These are phyloP conservation scores for Chloromonas sp. DNA, from an alignment of 163 green algal genomes.

Conservation along the genomic window DNA sequence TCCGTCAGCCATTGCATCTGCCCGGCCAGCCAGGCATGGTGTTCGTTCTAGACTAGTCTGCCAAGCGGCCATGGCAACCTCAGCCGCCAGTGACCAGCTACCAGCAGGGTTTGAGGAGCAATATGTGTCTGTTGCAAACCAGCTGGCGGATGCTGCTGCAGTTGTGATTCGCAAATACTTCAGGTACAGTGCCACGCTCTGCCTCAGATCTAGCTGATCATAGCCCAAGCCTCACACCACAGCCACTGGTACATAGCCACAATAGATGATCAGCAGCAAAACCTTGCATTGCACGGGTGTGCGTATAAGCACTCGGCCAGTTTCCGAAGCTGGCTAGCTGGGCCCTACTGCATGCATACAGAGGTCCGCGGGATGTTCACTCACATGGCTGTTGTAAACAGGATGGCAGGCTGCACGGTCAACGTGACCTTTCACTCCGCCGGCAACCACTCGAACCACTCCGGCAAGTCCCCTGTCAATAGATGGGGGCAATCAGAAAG, in stretches of 20 bases:
- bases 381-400: neutral
- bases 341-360: neutral
- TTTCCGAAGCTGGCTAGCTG: neutral
- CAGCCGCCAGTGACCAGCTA: neutral
- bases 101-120: slow-evolving; percentile 21
- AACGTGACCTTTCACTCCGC: neutral
- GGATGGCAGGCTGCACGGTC: neutral
- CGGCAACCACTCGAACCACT: neutral
- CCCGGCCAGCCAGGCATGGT: too few species aligned
- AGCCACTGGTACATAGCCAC: neutral
- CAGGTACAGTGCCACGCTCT: slow-evolving; percentile 13
- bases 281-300: neutral
- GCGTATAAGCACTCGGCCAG: neutral
- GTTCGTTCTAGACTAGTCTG: too few species aligned
- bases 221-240: neutral
- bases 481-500: neutral
- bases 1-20: too few species aligned
- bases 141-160: slow-evolving; percentile 58
- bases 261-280: neutral
- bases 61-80: too few species aligned
- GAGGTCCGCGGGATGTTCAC: neutral
- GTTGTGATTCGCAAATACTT: slow-evolving; percentile 60
- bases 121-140: slow-evolving; percentile 29
- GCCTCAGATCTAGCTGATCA: neutral
- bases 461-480: neutral